Conservation (phyloP, 2,329 filamentous ascomycete species). For the Dichotomopilus funicola region DNA sequence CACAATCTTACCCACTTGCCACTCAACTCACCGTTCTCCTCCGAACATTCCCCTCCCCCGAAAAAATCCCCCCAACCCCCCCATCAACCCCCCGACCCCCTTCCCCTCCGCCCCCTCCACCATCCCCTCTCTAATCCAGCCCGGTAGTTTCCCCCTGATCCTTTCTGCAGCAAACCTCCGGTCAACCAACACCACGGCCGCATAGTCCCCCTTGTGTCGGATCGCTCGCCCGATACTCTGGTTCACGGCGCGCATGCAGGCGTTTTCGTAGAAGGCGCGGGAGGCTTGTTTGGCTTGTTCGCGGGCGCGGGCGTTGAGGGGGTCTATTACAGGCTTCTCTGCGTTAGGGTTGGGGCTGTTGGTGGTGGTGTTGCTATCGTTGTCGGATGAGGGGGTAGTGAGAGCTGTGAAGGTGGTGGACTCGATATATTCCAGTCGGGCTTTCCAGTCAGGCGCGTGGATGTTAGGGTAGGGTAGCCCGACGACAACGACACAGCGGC, state of each 20-base stretch:
- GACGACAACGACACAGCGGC: constrained; percentile 83
- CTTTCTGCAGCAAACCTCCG: constrained; percentile 66
- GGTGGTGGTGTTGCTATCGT: too few relatives aligned
- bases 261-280: constrained; percentile 83
- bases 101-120: constrained; percentile 41
- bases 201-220: constrained; percentile 80
- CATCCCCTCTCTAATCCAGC: constrained; percentile 77
- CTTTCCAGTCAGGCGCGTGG: constrained; percentile 84
- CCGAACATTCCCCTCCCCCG: constrained; percentile 40
- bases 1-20: too few relatives aligned
- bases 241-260: constrained; percentile 94
- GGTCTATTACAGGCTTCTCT: too few relatives aligned
- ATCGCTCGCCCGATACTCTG: constrained; percentile 94
- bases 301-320: neutral
- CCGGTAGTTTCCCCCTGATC: constrained; percentile 74
- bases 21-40: too few relatives aligned
- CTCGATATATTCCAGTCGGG: constrained; percentile 82
- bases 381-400: too few relatives aligned
- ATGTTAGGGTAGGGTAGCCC: constrained; percentile 91
- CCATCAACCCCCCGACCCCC: constrained; percentile 54
- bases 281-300: constrained; percentile 49
- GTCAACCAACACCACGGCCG: constrained; percentile 81
- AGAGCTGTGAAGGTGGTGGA: constrained; percentile 42
- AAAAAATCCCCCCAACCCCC: constrained; percentile 52
- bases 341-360: too few relatives aligned